Evolutionary conservation across 176 grass and related monocot species (phyloP), one percentile per base, ranked within the genome.

Genomic region (Stipa capillata): DNA sequence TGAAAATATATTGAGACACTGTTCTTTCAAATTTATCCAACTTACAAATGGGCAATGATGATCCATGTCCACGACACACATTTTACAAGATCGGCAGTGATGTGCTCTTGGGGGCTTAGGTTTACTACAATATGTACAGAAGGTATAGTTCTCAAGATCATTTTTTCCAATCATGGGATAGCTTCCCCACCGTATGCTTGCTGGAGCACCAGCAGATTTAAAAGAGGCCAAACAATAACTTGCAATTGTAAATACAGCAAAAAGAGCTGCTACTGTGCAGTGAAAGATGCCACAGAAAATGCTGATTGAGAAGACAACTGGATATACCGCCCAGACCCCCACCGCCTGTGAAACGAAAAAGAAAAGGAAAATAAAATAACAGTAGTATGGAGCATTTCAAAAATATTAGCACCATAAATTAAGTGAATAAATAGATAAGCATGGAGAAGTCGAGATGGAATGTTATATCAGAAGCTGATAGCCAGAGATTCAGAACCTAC

Each of bases 31-130:
- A 57, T 49, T 70, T 74, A 73, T 47, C 37, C 25, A 32, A 92
- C 96, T 90, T 93, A 99, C 96, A 91, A 99, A 99, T 77, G 96
- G 96, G 82, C 96, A 99, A 74, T 99, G 96, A 83, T 99, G 96
- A 85, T 99, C 96, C 96, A 99, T 99, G 75, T 99, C 92, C 70
- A 95, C 48, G 47, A 99, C 88, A 45, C 96, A 99, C 85, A 87
- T 95, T 92, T 88, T 93, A 80, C 96, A 99, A 33, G 96, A 99
- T 85, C 96, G 89, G 72, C 96, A 99, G 69, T 95, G 96, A 81
- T 99, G 92, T 85, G 96, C 90, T 82, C 92, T 90, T 60, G 88
- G 92, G 18, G 96, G 88, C 73, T 99, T 99, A 36, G 96, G 96
- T 87, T 82, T 99, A 60, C 63, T 80, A 80, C 96, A 99, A 66